phyloP scores from a whole-genome alignment of 352 stramenopile genomes.

The Aphanomyces astaci region DNA sequence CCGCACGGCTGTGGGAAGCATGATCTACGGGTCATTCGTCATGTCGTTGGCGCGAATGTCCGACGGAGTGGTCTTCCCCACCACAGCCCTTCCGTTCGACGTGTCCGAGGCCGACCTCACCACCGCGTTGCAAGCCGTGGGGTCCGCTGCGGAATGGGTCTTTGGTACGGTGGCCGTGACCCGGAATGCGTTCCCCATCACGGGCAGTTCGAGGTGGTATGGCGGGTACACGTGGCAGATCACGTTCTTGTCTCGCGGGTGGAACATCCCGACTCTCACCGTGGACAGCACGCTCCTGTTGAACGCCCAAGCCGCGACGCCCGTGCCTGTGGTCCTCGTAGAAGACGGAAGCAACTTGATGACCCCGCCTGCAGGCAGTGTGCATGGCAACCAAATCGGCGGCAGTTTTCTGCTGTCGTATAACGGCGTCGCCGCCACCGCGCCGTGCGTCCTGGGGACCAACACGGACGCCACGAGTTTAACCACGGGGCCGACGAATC shows the following conservation, averaged over 20 bases:
- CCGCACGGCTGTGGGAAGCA: conserved; percentile 42
- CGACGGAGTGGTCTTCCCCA: conserved; percentile 24
- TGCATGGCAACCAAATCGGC: conserved; percentile 87
- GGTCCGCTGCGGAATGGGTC: conserved; percentile 41
- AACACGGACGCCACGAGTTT: conserved; percentile 33
- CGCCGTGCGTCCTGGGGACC: conserved; percentile 34
- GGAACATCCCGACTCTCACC: conserved; percentile 81
- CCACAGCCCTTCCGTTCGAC: conserved; percentile 60
- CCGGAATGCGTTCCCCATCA: conserved; percentile 70
- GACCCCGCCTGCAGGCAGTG: conserved; percentile 51
- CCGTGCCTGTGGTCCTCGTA: conserved; percentile 28
- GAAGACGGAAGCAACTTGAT: conserved; percentile 40
- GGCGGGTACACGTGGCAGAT: conserved; percentile 92
- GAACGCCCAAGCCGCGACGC: conserved; percentile 27
- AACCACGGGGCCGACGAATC: conserved; percentile 23
- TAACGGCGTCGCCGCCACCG: conserved; percentile 31
- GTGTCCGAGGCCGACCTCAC: conserved; percentile 58
- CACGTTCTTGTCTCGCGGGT: conserved; percentile 76
- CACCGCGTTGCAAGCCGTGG: conserved; percentile 36
- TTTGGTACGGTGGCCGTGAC: conserved; percentile 84
- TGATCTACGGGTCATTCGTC: conserved; percentile 60
- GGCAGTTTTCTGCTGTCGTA: conserved; percentile 72
- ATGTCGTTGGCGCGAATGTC: conserved; percentile 43
- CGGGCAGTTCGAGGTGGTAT: conserved; percentile 82
- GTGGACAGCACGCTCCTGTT: conserved; percentile 25